Evolutionary conservation across 805 yeast species (phyloP).

Genomic region (Candida sphagnicola): DNA sequence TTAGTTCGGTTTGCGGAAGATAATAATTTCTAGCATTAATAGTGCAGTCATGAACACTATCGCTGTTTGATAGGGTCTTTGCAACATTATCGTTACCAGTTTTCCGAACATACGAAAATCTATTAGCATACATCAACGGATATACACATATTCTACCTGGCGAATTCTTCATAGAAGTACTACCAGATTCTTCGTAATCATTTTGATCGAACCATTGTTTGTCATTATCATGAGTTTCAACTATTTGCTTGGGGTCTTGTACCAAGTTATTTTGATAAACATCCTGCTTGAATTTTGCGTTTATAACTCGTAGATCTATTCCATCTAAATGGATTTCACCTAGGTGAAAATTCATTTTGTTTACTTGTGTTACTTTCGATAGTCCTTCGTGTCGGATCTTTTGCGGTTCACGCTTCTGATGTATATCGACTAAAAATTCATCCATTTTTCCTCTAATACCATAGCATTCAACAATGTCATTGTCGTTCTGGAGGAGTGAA

Average conservation of each 20-base stretch:
- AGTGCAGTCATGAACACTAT: conserved; percentile 27
- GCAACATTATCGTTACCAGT: conserved; percentile 25
- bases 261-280: conserved; percentile 13
- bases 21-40: conserved; percentile 22
- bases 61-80: conserved; percentile 9
- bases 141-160: conserved; percentile 44
- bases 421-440: conserved; percentile 36
- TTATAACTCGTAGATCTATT: conserved; percentile 59
- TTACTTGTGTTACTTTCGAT: conserved; percentile 42
- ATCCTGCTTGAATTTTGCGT: conserved; percentile 40
- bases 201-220: conserved; percentile 56
- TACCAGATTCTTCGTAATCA: conserved; percentile 58
- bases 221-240: conserved; percentile 50
- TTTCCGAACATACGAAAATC: conserved; percentile 65
- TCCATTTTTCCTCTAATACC: conserved; percentile 58
- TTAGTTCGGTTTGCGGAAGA: conserved; percentile 23
- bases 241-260: conserved; percentile 9
- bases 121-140: conserved; percentile 66
- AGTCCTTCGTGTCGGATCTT: conserved; percentile 39
- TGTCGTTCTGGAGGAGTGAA: conserved; percentile 32
- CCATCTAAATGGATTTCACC: conserved; percentile 58
- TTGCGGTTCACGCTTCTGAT: conserved; percentile 37
- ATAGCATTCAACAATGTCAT: conserved; percentile 49
- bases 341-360: conserved; percentile 57
- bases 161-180: conserved; percentile 31